phyloP scores from a whole-genome alignment of 1,139 yeast genomes.

The Pichia sp. region DNA sequence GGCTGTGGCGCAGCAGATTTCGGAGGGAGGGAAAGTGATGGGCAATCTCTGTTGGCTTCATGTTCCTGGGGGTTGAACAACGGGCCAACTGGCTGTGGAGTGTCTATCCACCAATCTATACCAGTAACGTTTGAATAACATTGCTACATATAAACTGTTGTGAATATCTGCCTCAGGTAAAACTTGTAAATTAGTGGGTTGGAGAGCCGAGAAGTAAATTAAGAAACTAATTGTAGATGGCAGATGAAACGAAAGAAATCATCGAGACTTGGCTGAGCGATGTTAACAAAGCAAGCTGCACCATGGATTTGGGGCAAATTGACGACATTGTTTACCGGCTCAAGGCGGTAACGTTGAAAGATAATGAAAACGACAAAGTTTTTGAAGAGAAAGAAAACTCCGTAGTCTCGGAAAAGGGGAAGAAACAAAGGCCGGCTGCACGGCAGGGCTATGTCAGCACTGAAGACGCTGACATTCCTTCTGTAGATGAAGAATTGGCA shows the following conservation, averaged over 20 bases:
- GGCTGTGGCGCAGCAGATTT: background rate
- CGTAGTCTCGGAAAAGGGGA: background rate
- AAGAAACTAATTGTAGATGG: background rate
- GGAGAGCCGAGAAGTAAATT: no score
- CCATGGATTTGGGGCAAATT: conserved; percentile 2
- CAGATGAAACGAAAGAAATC: background rate
- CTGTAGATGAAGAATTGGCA: background rate
- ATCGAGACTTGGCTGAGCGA: conserved; percentile 8
- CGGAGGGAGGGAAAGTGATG: background rate
- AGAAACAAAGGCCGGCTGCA: background rate
- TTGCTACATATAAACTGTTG: no score
- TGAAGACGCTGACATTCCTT: no score
- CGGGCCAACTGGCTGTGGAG: no score
- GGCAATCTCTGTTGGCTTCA: background rate
- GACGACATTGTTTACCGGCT: conserved; percentile 2
- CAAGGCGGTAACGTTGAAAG: background rate
- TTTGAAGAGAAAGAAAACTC: conserved; percentile 2
- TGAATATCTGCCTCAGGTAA: background rate
- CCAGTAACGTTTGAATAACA: no score
- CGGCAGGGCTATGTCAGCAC: background rate
- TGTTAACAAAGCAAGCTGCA: background rate
- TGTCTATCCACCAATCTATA: no score
- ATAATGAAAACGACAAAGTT: background rate
- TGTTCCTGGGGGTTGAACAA: background rate
- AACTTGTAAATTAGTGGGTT: background rate